A percentile compares a stretch with the other conserved stretches of the same genome.
These are phyloP conservation scores for Serpula lacrymans DNA, from an alignment of 768 basidiomycete genomes.

Conservation along the genomic window DNA sequence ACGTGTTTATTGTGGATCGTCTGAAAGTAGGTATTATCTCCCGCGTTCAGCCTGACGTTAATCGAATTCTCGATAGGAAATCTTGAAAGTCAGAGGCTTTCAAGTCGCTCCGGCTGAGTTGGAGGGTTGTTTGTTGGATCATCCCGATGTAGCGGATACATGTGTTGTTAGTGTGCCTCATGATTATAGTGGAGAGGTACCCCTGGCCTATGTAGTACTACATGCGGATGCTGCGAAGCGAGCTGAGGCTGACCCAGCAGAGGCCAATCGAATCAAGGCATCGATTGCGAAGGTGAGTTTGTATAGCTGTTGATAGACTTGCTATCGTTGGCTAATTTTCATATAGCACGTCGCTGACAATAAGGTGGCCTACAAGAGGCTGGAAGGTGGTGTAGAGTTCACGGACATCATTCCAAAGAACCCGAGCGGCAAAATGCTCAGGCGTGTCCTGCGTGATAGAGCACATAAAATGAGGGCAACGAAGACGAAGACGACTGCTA, in stretches of 20 bases:
- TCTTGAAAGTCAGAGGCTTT: conserved; percentile 68
- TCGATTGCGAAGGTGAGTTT: conserved; percentile 46
- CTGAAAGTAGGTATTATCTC: conserved; percentile 43
- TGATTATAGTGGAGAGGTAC: conserved; percentile 70
- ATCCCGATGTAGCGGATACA: conserved; percentile 55
- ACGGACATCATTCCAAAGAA: conserved; percentile 55
- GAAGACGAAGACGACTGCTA: too few species aligned
- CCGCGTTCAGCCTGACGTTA: background rate
- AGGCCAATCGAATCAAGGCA: conserved; percentile 35
- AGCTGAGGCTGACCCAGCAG: conserved; percentile 24
- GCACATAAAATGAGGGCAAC: conserved; percentile 40
- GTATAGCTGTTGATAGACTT: background rate
- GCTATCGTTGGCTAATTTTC: conserved; percentile 1
- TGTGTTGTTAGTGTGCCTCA: conserved; percentile 68
- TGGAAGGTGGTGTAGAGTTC: conserved; percentile 59
- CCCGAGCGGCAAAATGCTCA: conserved; percentile 57
- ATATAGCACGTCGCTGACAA: conserved; percentile 50
- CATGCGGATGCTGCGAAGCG: conserved; percentile 36
- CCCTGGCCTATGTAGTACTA: conserved; percentile 65
- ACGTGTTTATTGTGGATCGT: conserved; percentile 61
- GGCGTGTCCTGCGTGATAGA: conserved; percentile 50
- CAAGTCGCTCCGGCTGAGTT: conserved; percentile 76
- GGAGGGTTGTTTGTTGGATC: conserved; percentile 61
- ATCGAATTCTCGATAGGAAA: conserved; percentile 40
- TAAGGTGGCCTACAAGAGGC: conserved; percentile 55